Conservation (phyloP, 352 stramenopile genomes). For the Phytopythium vexans region DNA sequence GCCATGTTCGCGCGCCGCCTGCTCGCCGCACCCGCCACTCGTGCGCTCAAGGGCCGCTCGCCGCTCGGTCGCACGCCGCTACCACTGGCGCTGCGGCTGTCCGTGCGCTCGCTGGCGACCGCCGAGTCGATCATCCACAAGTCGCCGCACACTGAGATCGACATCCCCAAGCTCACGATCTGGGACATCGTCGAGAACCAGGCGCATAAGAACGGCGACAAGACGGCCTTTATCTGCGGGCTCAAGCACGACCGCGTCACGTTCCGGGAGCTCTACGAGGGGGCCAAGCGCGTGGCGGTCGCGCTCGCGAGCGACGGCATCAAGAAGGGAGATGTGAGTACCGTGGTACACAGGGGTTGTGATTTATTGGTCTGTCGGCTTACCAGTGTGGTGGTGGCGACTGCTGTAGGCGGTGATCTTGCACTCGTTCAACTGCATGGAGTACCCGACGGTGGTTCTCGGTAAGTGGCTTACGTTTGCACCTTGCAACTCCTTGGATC, state of each 20-base stretch:
- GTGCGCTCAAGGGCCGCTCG: conserved; percentile 5
- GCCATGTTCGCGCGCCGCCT: conserved; percentile 28
- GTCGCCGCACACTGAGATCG: conserved; percentile 44
- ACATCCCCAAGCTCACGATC: conserved; percentile 49
- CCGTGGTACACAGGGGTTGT: background rate
- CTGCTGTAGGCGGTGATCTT: conserved; percentile 40
- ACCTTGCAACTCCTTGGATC: conserved; percentile 4
- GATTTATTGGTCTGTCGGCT: background rate
- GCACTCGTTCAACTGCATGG: conserved; percentile 70
- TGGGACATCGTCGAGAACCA: conserved; percentile 44
- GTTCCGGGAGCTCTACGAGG: conserved; percentile 39
- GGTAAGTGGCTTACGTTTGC: conserved; percentile 17
- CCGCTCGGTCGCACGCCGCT: background rate
- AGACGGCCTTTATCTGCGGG: conserved; percentile 51
- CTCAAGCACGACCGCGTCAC: conserved; percentile 47
- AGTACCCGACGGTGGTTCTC: conserved; percentile 53
- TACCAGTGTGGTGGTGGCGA: background rate
- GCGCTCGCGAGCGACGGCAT: conserved; percentile 41
- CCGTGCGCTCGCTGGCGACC: conserved; percentile 6
- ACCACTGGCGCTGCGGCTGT: background rate
- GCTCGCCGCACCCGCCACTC: conserved; percentile 11
- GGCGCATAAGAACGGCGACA: conserved; percentile 26
- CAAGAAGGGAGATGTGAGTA: conserved; percentile 41
- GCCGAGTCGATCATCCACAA: conserved; percentile 45
- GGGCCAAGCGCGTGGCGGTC: conserved; percentile 33